Conservation (phyloP, 306 rosid species). For the Biancaea sappan region DNA sequence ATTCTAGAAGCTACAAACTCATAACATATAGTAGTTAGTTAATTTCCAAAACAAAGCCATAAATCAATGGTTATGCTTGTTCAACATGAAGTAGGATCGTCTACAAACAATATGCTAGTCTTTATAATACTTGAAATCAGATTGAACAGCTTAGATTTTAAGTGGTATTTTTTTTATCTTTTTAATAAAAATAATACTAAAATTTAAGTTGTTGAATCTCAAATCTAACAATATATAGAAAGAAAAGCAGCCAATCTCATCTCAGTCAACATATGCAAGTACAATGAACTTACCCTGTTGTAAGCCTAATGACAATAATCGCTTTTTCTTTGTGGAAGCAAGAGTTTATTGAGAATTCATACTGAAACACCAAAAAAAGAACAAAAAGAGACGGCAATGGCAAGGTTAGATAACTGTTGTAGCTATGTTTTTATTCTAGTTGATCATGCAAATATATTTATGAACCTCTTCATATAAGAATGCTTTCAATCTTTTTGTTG, state of each 20-base stretch:
- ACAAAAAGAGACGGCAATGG: conserved; percentile 1
- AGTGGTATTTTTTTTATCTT: too few species aligned
- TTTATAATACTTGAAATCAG: too few species aligned
- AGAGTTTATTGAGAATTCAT: conserved; percentile 34
- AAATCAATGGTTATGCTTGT: background rate
- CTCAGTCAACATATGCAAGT: background rate
- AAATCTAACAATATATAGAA: too few species aligned
- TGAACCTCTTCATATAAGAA: background rate
- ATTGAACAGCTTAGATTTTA: too few species aligned
- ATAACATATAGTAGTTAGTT: background rate
- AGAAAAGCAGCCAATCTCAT: too few species aligned
- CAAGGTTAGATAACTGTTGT: conserved; percentile 2
- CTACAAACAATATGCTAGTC: too few species aligned
- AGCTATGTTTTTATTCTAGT: background rate
- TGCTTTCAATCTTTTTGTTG: too few species aligned
- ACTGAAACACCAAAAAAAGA: conserved; percentile 47
- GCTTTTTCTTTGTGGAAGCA: conserved; percentile 56
- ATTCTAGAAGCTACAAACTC: background rate
- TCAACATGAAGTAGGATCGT: too few species aligned
- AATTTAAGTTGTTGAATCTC: too few species aligned
- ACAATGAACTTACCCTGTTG: conserved; percentile 59
- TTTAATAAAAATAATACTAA: too few species aligned
- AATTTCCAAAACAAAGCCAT: background rate
- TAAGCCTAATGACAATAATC: conserved; percentile 56
- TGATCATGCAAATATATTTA: too few species aligned